Conservation (phyloP, 352 stramenopile species). For the Phytophthora cactorum region DNA sequence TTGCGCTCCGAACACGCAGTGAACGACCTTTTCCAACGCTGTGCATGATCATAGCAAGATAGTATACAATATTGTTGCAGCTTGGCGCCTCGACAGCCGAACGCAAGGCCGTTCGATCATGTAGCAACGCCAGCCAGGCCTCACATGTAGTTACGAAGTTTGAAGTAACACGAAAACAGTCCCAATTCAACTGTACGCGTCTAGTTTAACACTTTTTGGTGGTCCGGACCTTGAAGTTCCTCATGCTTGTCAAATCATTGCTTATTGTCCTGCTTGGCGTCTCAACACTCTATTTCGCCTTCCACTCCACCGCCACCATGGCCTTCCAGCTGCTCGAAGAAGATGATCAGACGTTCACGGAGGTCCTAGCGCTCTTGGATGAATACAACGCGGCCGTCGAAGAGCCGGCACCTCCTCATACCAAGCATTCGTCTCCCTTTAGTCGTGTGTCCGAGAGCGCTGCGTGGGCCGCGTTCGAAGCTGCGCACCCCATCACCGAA, state of each 20-base stretch:
- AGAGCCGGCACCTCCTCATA: background rate
- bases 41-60: slow-evolving; percentile 22
- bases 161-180: slow-evolving; percentile 27
- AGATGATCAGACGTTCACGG: slow-evolving; percentile 36
- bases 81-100: slow-evolving; percentile 25
- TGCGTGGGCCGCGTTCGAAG: slow-evolving; percentile 26
- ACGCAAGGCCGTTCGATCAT: slow-evolving; percentile 24
- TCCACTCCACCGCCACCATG: background rate
- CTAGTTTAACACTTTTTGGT: background rate
- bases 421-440: slow-evolving; percentile 1
- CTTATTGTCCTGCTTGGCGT: background rate
- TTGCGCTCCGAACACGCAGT: slow-evolving; percentile 27
- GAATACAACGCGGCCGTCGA: slow-evolving; percentile 23
- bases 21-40: slow-evolving; percentile 35
- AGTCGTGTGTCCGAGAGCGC: slow-evolving; percentile 7
- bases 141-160: slow-evolving; percentile 28
- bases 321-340: slow-evolving; percentile 25
- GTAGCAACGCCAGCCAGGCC: background rate
- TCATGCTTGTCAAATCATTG: slow-evolving; percentile 4
- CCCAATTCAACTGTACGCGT: background rate
- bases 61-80: slow-evolving; percentile 24
- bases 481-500: slow-evolving; percentile 20
- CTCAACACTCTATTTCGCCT: slow-evolving; percentile 8
- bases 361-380: slow-evolving; percentile 39
- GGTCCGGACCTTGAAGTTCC: background rate